These are phyloP conservation scores for Protomyces gravidus DNA, from an alignment of 1,139 yeast genomes.

Conservation along the genomic window DNA sequence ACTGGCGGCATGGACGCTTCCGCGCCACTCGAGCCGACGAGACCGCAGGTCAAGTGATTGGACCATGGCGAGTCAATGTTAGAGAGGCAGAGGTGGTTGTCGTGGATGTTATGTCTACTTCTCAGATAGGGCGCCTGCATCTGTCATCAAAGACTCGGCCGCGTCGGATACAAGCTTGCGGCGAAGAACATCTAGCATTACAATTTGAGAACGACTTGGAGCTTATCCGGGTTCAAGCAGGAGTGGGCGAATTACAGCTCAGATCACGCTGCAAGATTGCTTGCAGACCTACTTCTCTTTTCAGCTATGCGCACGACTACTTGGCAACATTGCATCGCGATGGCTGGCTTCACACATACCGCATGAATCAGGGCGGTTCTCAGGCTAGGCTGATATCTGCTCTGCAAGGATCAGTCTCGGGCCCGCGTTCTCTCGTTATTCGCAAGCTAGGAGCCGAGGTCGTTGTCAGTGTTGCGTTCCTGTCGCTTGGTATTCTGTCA, in stretches of 20 bases:
- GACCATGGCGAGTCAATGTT: neutral
- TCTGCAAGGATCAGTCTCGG: neutral
- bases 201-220: neutral
- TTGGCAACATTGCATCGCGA: neutral
- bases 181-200: neutral
- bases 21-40: neutral
- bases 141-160: neutral
- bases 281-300: neutral
- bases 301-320: neutral
- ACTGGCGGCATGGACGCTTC: conserved; percentile 15
- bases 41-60: neutral
- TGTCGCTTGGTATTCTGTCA: neutral
- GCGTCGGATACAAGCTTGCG: neutral
- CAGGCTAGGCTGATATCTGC: neutral
- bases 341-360: neutral
- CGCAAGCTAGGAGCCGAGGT: neutral
- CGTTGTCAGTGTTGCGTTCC: neutral
- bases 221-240: neutral
- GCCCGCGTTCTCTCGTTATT: neutral
- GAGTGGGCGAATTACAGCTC: neutral
- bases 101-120: neutral
- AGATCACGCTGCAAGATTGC: neutral
- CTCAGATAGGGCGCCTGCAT: neutral
- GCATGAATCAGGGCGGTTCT: neutral
- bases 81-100: neutral